Conservation (phyloP, 441 rosid genomes). For the Adansonia gregorii region DNA sequence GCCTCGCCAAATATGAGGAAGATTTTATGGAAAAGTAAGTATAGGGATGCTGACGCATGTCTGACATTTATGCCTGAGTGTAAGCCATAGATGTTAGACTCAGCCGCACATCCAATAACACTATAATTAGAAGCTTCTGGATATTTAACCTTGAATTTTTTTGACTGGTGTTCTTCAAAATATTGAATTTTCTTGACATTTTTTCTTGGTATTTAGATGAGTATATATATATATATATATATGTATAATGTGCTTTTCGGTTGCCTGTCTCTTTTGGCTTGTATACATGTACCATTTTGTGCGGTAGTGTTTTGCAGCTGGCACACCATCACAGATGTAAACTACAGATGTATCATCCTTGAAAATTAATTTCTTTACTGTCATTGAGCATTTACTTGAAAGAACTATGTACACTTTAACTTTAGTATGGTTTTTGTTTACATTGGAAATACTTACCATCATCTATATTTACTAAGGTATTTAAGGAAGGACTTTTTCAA, state of each 20-base stretch:
- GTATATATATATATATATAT: background rate
- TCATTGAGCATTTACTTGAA: background rate
- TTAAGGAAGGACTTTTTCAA: background rate
- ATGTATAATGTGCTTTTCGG: background rate
- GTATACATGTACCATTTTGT: background rate
- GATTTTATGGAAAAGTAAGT: background rate
- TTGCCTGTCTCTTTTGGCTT: background rate
- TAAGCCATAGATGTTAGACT: background rate
- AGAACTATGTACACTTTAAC: background rate
- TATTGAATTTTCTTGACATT: slow-evolving; percentile 5
- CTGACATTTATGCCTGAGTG: background rate
- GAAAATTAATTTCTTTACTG: slow-evolving; percentile 16
- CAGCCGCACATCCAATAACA: background rate
- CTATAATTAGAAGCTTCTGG: background rate
- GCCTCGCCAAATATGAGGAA: slow-evolving; percentile 7
- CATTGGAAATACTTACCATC: background rate
- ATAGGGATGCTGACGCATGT: background rate
- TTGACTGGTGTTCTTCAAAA: background rate
- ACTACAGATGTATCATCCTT: background rate
- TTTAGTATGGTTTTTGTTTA: background rate
- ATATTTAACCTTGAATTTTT: background rate
- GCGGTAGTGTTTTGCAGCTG: background rate
- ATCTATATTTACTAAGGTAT: slow-evolving; percentile 7
- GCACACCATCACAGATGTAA: background rate
- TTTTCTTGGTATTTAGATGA: background rate